These are phyloP conservation scores for Phytophthora niederhauseri DNA, from an alignment of 352 stramenopile genomes.

Conservation along the genomic window DNA sequence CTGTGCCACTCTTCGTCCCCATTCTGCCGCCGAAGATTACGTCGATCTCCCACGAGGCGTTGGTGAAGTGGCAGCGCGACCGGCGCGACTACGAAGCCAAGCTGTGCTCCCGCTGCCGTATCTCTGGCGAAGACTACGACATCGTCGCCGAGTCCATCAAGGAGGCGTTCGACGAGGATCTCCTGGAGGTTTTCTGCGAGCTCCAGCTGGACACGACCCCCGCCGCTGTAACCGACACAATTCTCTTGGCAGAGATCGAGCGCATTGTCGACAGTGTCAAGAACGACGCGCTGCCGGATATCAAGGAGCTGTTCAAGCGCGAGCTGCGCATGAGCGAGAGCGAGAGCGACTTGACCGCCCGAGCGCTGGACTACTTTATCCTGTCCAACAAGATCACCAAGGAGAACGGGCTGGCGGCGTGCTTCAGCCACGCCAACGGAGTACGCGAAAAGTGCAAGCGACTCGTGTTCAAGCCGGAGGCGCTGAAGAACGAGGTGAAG, in stretches of 20 bases:
- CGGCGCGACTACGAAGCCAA: conserved; percentile 5
- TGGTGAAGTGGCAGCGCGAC: not conserved
- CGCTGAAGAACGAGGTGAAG: conserved; percentile 9
- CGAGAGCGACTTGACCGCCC: not conserved
- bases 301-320: not conserved
- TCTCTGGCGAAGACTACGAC: not conserved
- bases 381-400: not conserved
- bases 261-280: conserved; percentile 1
- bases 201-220: not conserved
- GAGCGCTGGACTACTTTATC: conserved; percentile 3
- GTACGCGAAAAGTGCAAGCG: conserved; percentile 5
- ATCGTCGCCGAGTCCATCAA: not conserved
- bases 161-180: not conserved
- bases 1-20: not conserved
- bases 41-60: conserved; percentile 3
- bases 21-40: conserved; percentile 2
- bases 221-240: not conserved
- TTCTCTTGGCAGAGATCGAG: not conserved
- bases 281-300: conserved; percentile 1
- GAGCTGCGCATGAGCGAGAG: conserved; percentile 4
- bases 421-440: not conserved
- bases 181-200: conserved; percentile 2
- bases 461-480: not conserved
- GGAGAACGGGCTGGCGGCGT: not conserved
- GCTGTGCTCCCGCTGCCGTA: not conserved